phyloP scores from a whole-genome alignment of 2,329 filamentous ascomycete species.

The Colletotrichum sp. region DNA sequence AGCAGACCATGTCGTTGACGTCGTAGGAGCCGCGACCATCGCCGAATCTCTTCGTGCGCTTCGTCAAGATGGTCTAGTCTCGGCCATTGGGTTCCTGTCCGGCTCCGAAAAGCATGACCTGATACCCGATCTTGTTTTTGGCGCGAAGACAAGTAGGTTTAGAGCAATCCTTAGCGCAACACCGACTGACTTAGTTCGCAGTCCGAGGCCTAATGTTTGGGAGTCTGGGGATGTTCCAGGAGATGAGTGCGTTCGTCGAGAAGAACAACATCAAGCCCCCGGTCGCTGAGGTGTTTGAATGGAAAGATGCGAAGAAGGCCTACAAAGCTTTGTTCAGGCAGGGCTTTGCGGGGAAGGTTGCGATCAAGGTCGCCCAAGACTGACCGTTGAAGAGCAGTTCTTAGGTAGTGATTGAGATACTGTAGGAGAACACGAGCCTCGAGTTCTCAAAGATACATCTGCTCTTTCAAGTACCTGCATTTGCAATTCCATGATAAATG shows the following conservation, averaged over 20 bases:
- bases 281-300: not conserved
- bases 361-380: not conserved
- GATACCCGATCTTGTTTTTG: not conserved
- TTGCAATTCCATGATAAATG: not conserved
- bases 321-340: not conserved
- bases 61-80: not conserved
- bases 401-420: not conserved
- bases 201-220: not conserved
- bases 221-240: not conserved
- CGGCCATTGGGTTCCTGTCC: not conserved
- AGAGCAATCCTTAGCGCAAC: not conserved
- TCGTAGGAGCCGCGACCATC: not conserved
- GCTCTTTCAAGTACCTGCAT: not conserved
- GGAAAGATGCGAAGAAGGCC: not conserved
- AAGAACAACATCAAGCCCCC: not conserved
- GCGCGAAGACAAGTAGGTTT: not conserved
- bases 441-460: not conserved
- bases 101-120: not conserved
- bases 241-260: not conserved
- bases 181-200: not conserved
- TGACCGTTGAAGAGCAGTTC: not conserved
- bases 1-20: slow-evolving; percentile 9
- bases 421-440: not conserved
- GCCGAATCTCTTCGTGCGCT: not conserved
- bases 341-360: not conserved